A percentile compares a stretch with the other conserved stretches of the same genome.
These are phyloP conservation scores for Trichoderma semiorbis DNA, from an alignment of 2,329 filamentous ascomycete species.

Conservation along the genomic window DNA sequence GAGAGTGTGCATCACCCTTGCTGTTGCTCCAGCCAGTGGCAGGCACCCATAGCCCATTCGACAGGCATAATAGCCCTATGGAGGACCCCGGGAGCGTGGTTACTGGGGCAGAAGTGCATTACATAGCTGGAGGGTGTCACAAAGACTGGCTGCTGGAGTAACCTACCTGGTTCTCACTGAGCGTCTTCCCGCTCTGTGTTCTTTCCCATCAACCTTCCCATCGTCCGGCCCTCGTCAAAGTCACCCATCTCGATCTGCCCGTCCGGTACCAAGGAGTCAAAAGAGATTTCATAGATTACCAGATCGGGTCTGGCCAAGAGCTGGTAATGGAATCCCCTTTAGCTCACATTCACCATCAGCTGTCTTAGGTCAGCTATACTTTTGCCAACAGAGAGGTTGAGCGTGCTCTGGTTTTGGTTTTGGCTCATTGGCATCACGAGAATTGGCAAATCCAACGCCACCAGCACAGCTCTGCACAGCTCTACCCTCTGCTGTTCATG, in stretches of 20 bases:
- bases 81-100: constrained; percentile 9
- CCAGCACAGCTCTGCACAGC: not conserved
- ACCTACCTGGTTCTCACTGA: not conserved
- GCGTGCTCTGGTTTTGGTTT: not conserved
- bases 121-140: not conserved
- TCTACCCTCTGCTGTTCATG: constrained; percentile 29
- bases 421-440: not conserved
- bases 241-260: not conserved
- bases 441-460: constrained; percentile 10
- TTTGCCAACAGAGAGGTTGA: constrained; percentile 4
- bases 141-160: constrained; percentile 5
- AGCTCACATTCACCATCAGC: constrained; percentile 4
- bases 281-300: constrained; percentile 9
- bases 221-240: not conserved
- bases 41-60: constrained; percentile 1
- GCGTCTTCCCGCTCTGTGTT: constrained; percentile 5
- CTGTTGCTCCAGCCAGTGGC: constrained; percentile 4
- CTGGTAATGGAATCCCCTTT: constrained; percentile 10
- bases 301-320: constrained; percentile 8
- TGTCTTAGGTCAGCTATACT: constrained; percentile 17
- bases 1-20: constrained; percentile 14
- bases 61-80: constrained; percentile 19
- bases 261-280: not conserved
- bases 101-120: constrained; percentile 7
- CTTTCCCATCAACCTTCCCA: not conserved